These are phyloP conservation scores for Sungouiella thailandica DNA, from an alignment of 805 yeast species.

Conservation along the genomic window DNA sequence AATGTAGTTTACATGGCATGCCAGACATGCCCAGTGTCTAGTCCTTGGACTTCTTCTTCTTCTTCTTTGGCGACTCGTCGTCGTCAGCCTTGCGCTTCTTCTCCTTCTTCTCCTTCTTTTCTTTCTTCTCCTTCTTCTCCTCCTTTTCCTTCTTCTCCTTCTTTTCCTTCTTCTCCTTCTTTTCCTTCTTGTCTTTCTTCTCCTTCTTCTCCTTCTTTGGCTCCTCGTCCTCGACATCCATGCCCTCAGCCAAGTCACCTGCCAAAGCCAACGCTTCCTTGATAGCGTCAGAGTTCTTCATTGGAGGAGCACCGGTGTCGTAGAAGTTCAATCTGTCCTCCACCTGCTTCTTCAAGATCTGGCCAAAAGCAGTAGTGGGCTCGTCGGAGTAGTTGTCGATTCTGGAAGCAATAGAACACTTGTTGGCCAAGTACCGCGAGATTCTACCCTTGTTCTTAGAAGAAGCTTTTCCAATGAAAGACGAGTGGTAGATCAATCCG, in stretches of 20 bases:
- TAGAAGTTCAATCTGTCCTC: constrained; percentile 96
- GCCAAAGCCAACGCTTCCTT: constrained; percentile 78
- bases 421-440: constrained; percentile 96
- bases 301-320: constrained; percentile 94
- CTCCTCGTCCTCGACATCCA: constrained; percentile 18
- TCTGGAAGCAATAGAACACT: constrained; percentile 98
- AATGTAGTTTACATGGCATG: constrained; percentile 1
- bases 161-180: constrained; percentile 23
- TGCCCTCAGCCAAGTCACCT: constrained; percentile 45
- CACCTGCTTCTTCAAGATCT: constrained; percentile 89
- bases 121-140: constrained; percentile 30
- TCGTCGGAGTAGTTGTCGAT: constrained; percentile 95
- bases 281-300: constrained; percentile 93
- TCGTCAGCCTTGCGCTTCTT: constrained; percentile 31
- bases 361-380: constrained; percentile 87
- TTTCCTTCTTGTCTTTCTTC: constrained; percentile 19
- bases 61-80: constrained; percentile 36
- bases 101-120: constrained; percentile 26
- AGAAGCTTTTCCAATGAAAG: constrained; percentile 95
- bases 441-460: constrained; percentile 99
- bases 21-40: no score
- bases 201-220: constrained; percentile 13
- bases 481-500: constrained; percentile 95
- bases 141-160: constrained; percentile 29
- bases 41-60: constrained; percentile 45